phyloP scores from a whole-genome alignment of 352 stramenopile species.

The Pelagophyceae sp. region DNA sequence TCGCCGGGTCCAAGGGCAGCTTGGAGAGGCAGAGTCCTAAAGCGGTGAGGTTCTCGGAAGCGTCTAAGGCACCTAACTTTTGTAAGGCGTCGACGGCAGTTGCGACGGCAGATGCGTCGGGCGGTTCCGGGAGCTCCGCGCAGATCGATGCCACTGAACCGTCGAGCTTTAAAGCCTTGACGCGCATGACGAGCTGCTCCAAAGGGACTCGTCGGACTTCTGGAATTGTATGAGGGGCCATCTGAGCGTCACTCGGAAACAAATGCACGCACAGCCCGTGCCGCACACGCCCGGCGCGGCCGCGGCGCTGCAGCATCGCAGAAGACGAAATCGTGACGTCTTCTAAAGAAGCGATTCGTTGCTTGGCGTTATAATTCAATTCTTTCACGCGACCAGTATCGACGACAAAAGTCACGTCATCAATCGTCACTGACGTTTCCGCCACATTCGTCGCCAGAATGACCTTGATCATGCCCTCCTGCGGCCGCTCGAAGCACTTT shows the following conservation, averaged over 20 bases:
- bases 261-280: slow-evolving; percentile 76
- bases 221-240: slow-evolving; percentile 69
- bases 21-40: slow-evolving; percentile 80
- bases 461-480: slow-evolving; percentile 64
- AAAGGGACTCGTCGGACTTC: slow-evolving; percentile 88
- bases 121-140: slow-evolving; percentile 75
- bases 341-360: slow-evolving; percentile 34
- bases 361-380: slow-evolving; percentile 48
- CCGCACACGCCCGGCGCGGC: slow-evolving; percentile 75
- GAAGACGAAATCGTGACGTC: slow-evolving; percentile 53
- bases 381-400: slow-evolving; percentile 55
- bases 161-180: slow-evolving; percentile 61
- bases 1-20: slow-evolving; percentile 83
- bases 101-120: slow-evolving; percentile 63
- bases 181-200: slow-evolving; percentile 87
- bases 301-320: slow-evolving; percentile 40
- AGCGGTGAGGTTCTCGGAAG: slow-evolving; percentile 58
- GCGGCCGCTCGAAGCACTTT: slow-evolving; percentile 73
- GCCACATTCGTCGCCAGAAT: slow-evolving; percentile 93
- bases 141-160: slow-evolving; percentile 72
- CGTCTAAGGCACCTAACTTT: slow-evolving; percentile 24
- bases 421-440: slow-evolving; percentile 87
- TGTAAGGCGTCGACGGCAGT: slow-evolving; percentile 78
- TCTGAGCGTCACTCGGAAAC: slow-evolving; percentile 59
- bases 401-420: slow-evolving; percentile 70